phyloP scores from a whole-genome alignment of 106 monocot genomes.

The Triglochin maritima region DNA sequence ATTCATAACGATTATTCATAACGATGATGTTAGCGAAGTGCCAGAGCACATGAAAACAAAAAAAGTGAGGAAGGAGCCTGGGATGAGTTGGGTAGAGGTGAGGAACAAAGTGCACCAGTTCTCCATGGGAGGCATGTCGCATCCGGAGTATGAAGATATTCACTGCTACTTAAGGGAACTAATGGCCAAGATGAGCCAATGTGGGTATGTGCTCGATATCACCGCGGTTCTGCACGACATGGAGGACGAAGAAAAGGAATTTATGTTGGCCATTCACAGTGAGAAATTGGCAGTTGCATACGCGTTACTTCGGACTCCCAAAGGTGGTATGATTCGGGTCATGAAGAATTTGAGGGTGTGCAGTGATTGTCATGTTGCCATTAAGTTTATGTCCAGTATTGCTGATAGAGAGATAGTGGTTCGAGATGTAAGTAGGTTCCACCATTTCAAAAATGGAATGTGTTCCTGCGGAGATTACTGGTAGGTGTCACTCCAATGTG shows the following conservation, averaged over 20 bases:
- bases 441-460: conserved; percentile 35
- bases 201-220: conserved; percentile 45
- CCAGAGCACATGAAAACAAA: conserved; percentile 45
- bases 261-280: conserved; percentile 44
- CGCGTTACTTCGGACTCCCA: conserved; percentile 33
- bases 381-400: conserved; percentile 44
- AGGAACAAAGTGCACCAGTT: conserved; percentile 55
- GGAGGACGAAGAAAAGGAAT: conserved; percentile 72
- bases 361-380: conserved; percentile 43
- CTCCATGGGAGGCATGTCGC: conserved; percentile 30
- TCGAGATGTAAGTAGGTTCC: conserved; percentile 57
- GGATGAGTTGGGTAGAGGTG: conserved; percentile 60
- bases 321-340: conserved; percentile 21
- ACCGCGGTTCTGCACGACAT: conserved; percentile 53
- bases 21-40: conserved; percentile 40
- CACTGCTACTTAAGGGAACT: conserved; percentile 27
- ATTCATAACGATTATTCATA: background rate
- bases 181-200: conserved; percentile 33
- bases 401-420: conserved; percentile 37
- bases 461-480: conserved; percentile 66
- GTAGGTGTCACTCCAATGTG: conserved; percentile 4
- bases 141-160: conserved; percentile 35
- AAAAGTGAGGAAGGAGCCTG: conserved; percentile 63
- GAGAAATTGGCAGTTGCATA: conserved; percentile 57
- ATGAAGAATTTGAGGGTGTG: conserved; percentile 67